Evolutionary conservation across 2,329 filamentous ascomycete genomes (phyloP), one percentile per base, ranked within the genome.

Genomic region (Pseudocercospora eumusae): DNA sequence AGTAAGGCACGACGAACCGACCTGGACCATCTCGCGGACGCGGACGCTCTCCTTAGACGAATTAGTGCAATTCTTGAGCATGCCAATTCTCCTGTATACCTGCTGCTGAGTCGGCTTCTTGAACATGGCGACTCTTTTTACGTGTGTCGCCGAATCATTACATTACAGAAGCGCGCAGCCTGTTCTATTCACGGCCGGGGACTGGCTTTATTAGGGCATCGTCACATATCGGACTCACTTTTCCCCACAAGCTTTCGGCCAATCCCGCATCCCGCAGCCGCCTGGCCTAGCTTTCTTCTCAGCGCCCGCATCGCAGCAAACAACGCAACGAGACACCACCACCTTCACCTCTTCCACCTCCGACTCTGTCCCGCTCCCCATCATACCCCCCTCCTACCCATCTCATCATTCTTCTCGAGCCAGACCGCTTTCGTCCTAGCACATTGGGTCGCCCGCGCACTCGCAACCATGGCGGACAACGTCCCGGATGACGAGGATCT

Each of bases 11-110:
- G 52, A 54, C 52, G 84, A 88, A 98, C 95, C 93, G 83, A 99
- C 93, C 89, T 99, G 93, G 71, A 97, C 91, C 95, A 99, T 99
- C 84, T 99, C 95, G 52, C 52, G 31, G 28, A 36, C 52, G 52
- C 52, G n/a, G n/a, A n/a, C n/a, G n/a, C 6, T 54, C 92, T 98
- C 82, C 53, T 45, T 13, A 23, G 33, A 31, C 60, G 31, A 60
- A 50, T 49, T 18, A 27, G 50, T 20, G 15, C 10, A n/a, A 4
- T 27, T 27, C 20, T 54, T 6, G 2, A 9, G 3, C 15, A 52
- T 18, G 10, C 25, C 2, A 21, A 9, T 23, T 31, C 23, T 6
- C 20, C 27, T 5, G 4, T 6, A 13, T 36, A 76, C 75, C 69
- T 75, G 78, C 77, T 81, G 80, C 45, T 68, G 71, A 65, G 69